These are phyloP conservation scores for Conoideocrella luteorostrata DNA, from an alignment of 2,329 filamentous ascomycete genomes.

Conservation along the genomic window DNA sequence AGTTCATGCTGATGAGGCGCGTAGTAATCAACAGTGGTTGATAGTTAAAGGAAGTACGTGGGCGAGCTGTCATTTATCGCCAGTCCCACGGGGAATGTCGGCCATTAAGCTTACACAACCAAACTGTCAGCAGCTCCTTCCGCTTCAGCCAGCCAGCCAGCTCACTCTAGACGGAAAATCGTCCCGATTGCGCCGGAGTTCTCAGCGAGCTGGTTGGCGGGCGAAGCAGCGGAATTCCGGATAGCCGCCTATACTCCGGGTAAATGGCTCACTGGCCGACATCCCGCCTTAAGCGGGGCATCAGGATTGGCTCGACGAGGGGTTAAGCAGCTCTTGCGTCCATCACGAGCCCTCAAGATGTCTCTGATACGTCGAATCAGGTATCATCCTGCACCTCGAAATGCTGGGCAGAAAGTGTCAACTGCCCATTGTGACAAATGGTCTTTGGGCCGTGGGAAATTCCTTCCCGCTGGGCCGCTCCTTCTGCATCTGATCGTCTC, in stretches of 20 bases:
- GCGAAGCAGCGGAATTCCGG: too few relatives aligned
- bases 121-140: too few relatives aligned
- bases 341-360: too few relatives aligned
- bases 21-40: too few relatives aligned
- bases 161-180: background rate
- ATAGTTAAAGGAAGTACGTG: background rate
- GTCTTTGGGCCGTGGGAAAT: too few relatives aligned
- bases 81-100: background rate
- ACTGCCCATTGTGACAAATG: too few relatives aligned
- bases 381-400: background rate
- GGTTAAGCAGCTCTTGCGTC: background rate
- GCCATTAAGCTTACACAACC: too few relatives aligned
- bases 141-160: background rate
- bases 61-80: background rate
- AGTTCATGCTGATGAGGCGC: too few relatives aligned
- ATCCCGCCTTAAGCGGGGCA: background rate
- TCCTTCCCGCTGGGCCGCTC: too few relatives aligned
- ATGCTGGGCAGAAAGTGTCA: background rate
- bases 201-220: too few relatives aligned
- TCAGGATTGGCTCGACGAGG: background rate
- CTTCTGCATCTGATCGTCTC: too few relatives aligned
- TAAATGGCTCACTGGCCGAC: background rate
- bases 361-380: background rate
- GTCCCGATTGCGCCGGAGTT: background rate
- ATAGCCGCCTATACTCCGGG: too few relatives aligned